These are phyloP conservation scores for Lactifluus volemus DNA, from an alignment of 768 basidiomycete species.

Conservation along the genomic window DNA sequence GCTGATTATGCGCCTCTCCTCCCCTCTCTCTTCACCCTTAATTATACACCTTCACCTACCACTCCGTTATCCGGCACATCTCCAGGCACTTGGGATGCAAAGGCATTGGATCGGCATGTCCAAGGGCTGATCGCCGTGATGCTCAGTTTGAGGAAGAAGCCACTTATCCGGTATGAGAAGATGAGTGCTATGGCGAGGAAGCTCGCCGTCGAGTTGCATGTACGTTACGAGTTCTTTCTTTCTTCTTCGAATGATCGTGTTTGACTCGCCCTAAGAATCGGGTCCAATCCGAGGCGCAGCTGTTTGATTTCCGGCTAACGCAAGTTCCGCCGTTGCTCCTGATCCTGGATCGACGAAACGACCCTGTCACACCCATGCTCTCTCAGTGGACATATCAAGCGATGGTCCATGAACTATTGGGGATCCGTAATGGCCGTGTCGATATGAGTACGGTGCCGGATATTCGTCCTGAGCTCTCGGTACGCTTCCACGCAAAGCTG, in stretches of 20 bases:
- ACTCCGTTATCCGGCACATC: constrained; percentile 65
- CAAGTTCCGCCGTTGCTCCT: constrained; percentile 84
- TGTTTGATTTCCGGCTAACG: constrained; percentile 90
- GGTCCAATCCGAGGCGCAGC: constrained; percentile 66
- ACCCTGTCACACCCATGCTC: constrained; percentile 91
- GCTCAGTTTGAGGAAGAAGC: constrained; percentile 93
- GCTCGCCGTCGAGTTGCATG: constrained; percentile 79
- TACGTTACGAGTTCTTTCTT: constrained; percentile 27
- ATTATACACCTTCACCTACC: constrained; percentile 54
- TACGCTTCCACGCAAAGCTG: constrained; percentile 28
- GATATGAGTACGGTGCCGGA: constrained; percentile 78
- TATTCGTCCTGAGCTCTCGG: constrained; percentile 77
- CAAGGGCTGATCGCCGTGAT: constrained; percentile 80
- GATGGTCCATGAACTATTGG: constrained; percentile 95
- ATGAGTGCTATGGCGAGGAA: constrained; percentile 92
- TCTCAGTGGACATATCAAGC: constrained; percentile 99
- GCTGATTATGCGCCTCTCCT: constrained; percentile 90
- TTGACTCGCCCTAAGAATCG: constrained; percentile 44
- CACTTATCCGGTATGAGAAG: constrained; percentile 86
- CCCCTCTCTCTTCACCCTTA: constrained; percentile 81
- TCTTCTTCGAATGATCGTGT: not conserved
- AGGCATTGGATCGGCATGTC: constrained; percentile 68
- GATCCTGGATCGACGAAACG: constrained; percentile 91
- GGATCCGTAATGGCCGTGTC: constrained; percentile 91
- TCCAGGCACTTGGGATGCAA: constrained; percentile 63